Percentiles rank a stretch among this genome's conserved stretches.
Conservation (phyloP, 495 filamentous ascomycete species). For the Lasiosphaeria miniovina region DNA sequence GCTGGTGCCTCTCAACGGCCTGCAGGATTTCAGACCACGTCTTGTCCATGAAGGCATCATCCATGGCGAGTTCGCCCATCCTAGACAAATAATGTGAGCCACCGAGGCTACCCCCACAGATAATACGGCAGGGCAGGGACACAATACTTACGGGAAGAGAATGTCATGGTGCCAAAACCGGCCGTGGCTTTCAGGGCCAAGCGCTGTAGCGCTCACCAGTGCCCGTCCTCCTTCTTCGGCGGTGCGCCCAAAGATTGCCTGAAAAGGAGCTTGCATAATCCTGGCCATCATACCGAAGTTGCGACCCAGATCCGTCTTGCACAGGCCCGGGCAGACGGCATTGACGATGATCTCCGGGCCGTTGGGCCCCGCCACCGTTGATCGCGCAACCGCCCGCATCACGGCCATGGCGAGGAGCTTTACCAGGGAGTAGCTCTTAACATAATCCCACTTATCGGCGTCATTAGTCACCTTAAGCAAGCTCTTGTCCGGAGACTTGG, state of each 20-base stretch:
- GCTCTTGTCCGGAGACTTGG: background rate
- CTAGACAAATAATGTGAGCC: background rate
- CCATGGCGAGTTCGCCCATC: background rate
- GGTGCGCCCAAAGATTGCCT: background rate
- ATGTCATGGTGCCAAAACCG: conserved; percentile 1
- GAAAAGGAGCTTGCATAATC: background rate
- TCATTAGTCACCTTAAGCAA: background rate
- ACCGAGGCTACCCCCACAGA: background rate
- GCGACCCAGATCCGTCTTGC: background rate
- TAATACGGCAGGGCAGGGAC: background rate
- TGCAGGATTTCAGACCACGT: background rate
- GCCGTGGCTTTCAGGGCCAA: background rate
- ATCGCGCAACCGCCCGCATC: background rate
- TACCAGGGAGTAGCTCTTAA: background rate
- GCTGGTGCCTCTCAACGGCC: background rate
- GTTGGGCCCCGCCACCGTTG: background rate
- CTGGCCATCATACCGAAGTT: background rate
- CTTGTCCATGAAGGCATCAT: background rate
- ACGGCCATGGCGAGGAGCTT: background rate
- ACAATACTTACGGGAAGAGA: background rate
- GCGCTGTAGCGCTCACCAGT: background rate
- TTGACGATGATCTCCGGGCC: background rate
- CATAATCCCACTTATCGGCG: background rate
- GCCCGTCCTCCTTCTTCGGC: background rate
- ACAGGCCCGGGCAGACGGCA: background rate